Conservation (phyloP, 768 basidiomycete genomes). For the Mycena chlorophos region DNA sequence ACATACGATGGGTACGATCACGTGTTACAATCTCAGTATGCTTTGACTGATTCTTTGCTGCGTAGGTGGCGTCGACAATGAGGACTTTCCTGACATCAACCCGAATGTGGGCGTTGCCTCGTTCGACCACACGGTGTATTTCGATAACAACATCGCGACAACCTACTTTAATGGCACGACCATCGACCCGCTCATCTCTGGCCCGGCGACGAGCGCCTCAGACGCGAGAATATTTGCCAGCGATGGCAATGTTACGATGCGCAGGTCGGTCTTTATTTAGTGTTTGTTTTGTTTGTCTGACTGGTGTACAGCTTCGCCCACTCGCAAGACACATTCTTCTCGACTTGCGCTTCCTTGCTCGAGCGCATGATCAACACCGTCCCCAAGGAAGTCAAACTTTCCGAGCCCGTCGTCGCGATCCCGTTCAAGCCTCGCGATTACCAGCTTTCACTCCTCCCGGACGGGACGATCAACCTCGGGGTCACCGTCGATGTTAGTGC, state of each 20-base stretch:
- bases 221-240: slow-evolving; percentile 16
- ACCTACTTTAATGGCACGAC: slow-evolving; percentile 9
- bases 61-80: slow-evolving; percentile 1
- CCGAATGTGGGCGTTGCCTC: slow-evolving; percentile 8
- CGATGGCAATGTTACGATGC: slow-evolving; percentile 18
- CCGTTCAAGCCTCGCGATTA: slow-evolving; percentile 14
- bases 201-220: slow-evolving; percentile 10
- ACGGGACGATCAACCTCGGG: slow-evolving; percentile 9
- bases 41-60: background rate
- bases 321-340: slow-evolving; percentile 1
- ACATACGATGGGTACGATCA: slow-evolving; percentile 15
- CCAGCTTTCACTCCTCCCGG: slow-evolving; percentile 3
- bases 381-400: slow-evolving; percentile 5
- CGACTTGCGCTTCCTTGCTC: slow-evolving; percentile 5
- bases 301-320: slow-evolving; percentile 1
- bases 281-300: background rate
- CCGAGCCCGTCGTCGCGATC: slow-evolving; percentile 9
- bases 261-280: background rate
- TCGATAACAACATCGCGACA: slow-evolving; percentile 18
- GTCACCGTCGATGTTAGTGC: slow-evolving; percentile 11
- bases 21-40: slow-evolving; percentile 2
- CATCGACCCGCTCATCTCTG: slow-evolving; percentile 13
- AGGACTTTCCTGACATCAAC: slow-evolving; percentile 12
- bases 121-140: slow-evolving; percentile 12
- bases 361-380: slow-evolving; percentile 11